Evolutionary conservation across 2,329 filamentous ascomycete genomes (phyloP), one percentile per base, ranked within the genome.

Genomic region (Periconia sp.): DNA sequence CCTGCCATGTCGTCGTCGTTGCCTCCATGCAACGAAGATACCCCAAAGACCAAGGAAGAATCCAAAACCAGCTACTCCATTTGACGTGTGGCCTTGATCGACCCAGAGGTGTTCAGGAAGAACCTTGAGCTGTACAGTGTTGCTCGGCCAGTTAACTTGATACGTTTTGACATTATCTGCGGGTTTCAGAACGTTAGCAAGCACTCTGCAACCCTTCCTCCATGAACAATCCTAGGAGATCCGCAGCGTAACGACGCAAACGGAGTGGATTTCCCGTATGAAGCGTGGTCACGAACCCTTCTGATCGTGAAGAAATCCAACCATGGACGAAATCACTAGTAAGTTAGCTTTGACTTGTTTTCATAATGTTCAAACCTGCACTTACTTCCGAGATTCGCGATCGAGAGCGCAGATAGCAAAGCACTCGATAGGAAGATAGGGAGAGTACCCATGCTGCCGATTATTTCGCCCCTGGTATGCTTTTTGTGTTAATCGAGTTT

Each of bases 251-350:
- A 31, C 36, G 11, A 39, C 15, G 3, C 19, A n/a, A n/a, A n/a
- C n/a, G n/a, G n/a, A n/a, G n/a, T n/a, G n/a, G n/a, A n/a, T n/a
- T n/a, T n/a, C n/a, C n/a, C n/a, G n/a, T n/a, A n/a, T n/a, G n/a
- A n/a, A n/a, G n/a, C n/a, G n/a, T n/a, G n/a, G n/a, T n/a, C n/a
- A 30, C 32, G 8, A 26, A 40, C 31, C 13, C 28, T 65, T 66
- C 39, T 66, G 56, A 10, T 56, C 43, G 23, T 61, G 63, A 2
- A 66, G 40, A 35, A 56, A 67, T n/a, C 48, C 57, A n/a, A 67
- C 62, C 61, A 64, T 65, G 25, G 61, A 66, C 38, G 56, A 61
- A 29, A 66, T 58, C 11, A 67, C 40, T n/a, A n/a, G n/a, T n/a
- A n/a, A n/a, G n/a, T n/a, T n/a, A n/a, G n/a, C n/a, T n/a, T n/a